phyloP scores from a whole-genome alignment of 2,329 filamentous ascomycete species.

The Diaporthe destruens region DNA sequence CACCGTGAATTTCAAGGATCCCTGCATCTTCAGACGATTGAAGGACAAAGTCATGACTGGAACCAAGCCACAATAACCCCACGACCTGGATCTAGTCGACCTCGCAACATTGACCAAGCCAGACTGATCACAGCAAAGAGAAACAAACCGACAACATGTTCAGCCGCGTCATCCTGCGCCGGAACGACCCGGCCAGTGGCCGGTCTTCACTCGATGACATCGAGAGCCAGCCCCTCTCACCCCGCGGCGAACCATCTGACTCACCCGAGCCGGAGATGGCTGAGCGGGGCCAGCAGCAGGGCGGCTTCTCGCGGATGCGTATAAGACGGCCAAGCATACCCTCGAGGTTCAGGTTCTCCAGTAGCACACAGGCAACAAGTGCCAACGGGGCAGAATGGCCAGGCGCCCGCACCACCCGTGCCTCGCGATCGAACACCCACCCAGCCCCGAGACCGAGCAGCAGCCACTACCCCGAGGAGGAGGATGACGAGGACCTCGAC shows the following conservation, averaged over 20 bases:
- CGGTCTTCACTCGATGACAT: slow-evolving; percentile 36
- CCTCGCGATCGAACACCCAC: slow-evolving; percentile 36
- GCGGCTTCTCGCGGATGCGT: slow-evolving; percentile 45
- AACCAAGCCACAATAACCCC: slow-evolving; percentile 24
- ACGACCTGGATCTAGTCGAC: slow-evolving; percentile 34
- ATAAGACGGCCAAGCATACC: slow-evolving; percentile 48
- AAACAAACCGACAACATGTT: slow-evolving; percentile 36
- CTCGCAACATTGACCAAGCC: not conserved
- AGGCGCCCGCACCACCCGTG: slow-evolving; percentile 15
- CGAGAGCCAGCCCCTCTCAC: slow-evolving; percentile 40
- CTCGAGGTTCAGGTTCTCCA: slow-evolving; percentile 45
- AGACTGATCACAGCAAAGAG: slow-evolving; percentile 6
- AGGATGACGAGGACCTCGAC: slow-evolving; percentile 49
- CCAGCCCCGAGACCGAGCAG: slow-evolving; percentile 45
- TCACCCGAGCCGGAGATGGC: slow-evolving; percentile 47
- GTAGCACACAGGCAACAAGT: slow-evolving; percentile 42
- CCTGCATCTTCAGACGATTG: not conserved
- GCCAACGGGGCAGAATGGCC: slow-evolving; percentile 38
- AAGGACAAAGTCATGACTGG: slow-evolving; percentile 31
- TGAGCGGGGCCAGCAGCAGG: slow-evolving; percentile 43
- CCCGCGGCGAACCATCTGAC: slow-evolving; percentile 23
- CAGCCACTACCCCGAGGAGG: slow-evolving; percentile 47
- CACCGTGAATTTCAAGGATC: not conserved
- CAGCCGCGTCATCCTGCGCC: slow-evolving; percentile 40
- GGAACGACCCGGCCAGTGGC: slow-evolving; percentile 33